Base-by-base conservation (phyloP, 1,284 basidiomycete species). In the Pseudozyma flocculosa region DNA sequence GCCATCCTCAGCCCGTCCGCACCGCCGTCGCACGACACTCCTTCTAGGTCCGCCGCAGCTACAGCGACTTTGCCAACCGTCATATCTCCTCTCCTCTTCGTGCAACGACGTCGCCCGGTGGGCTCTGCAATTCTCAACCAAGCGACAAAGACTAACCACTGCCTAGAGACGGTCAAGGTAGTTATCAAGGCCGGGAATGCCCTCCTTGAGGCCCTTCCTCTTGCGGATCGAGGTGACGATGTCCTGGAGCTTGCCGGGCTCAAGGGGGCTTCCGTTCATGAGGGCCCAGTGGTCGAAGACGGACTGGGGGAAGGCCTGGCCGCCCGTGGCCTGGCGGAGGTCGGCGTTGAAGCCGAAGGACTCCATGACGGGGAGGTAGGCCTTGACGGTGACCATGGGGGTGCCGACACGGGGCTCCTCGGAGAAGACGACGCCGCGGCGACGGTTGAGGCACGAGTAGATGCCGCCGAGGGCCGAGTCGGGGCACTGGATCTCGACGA, bases 361-460 rank as follows among this genome's bases (percentile, higher is more conserved):
- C 82, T 97, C 94, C 81, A 84, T 83, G 81, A 97, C 92, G 78
- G 94, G 94, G 48, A 97, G 84, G 85, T 93, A 95, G 32, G 93
- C 93, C 87, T 97, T 98, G 82, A 98, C 90, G 54, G 91, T 98
- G 86, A 94, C 96, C 92, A 98, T 97, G 61, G 95, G 95, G 22
- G 95, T 98, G 83, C 95, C 94, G 10, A 88, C 83, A 77, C 94
- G 85, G 82, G 97, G 94, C 82, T 98, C 94, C 82, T 98, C 90
- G 72, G 87, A 89, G 86, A 94, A 93, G 70, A 98, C 95, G 80
- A 95, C 92, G 62, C 94, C 95, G 86, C 95, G 91, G 80, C 94
- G 90, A 84, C 88, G 92, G 87, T 96, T 98, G 82, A 99, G 83
- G 58, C 81, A 81, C 57, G 81, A 82, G 88, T 98, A 98, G 83